Percentiles rank a stretch among this genome's conserved stretches.
phyloP scores from a whole-genome alignment of 805 yeast genomes.

The Hanseniaspora hatyaiensis region DNA sequence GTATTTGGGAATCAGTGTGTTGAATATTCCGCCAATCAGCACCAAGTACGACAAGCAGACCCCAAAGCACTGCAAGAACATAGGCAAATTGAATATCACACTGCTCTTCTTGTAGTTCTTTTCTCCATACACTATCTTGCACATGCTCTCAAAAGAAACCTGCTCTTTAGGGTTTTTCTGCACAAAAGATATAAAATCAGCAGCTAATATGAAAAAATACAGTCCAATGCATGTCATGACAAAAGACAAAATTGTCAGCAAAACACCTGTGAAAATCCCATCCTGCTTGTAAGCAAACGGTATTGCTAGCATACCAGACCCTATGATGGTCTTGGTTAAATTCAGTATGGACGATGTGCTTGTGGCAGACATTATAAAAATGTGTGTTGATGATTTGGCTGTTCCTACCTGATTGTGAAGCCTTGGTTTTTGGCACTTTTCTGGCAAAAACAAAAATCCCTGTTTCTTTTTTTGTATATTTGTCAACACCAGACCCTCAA shows the following conservation, averaged over 20 bases:
- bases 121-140: constrained; percentile 29
- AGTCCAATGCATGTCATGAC: constrained; percentile 57
- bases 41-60: constrained; percentile 62
- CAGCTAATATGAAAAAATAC: constrained; percentile 23
- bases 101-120: constrained; percentile 61
- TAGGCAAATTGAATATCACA: constrained; percentile 61
- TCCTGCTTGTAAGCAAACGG: constrained; percentile 60
- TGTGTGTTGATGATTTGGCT: not conserved
- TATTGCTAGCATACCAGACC: constrained; percentile 65
- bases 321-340: constrained; percentile 64
- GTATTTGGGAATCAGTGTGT: constrained; percentile 41
- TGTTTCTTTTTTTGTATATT: too few relatives aligned
- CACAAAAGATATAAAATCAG: constrained; percentile 31
- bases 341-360: constrained; percentile 50
- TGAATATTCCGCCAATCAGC: constrained; percentile 66
- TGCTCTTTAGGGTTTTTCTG: constrained; percentile 45
- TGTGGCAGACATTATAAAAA: constrained; percentile 32
- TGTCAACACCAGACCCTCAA: too few relatives aligned
- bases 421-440: too few relatives aligned
- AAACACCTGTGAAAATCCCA: constrained; percentile 48
- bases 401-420: too few relatives aligned
- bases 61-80: constrained; percentile 69
- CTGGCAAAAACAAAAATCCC: too few relatives aligned
- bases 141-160: constrained; percentile 61
- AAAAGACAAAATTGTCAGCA: constrained; percentile 50